Conservation (phyloP, 164 flowering plant genomes). For the Piper longum region DNA sequence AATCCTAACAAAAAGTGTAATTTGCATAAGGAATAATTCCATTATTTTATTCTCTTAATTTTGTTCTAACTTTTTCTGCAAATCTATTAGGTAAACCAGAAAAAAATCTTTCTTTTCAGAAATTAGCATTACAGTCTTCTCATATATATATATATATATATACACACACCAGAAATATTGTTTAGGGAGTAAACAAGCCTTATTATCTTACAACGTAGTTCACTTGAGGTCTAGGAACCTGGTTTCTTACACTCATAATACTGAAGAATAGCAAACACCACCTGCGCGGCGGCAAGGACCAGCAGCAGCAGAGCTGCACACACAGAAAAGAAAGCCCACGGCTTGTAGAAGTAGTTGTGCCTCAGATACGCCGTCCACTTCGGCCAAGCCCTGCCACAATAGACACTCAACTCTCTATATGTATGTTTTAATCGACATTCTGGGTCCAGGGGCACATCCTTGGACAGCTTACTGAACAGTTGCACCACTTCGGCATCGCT, state of each 20-base stretch:
- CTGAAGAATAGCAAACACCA: neutral
- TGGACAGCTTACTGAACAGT: conserved; percentile 7
- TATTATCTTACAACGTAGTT: no score
- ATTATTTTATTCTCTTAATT: no score
- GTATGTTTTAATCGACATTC: neutral
- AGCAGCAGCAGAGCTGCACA: neutral
- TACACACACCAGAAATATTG: no score
- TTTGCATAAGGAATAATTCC: no score
- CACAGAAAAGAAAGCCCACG: neutral
- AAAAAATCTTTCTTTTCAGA: no score
- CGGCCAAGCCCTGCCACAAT: conserved; percentile 2
- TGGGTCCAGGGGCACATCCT: conserved; percentile 4
- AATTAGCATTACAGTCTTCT: no score
- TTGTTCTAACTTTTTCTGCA: no score
- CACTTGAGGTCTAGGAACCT: no score
- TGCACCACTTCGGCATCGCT: conserved; percentile 7
- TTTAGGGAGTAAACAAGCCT: no score
- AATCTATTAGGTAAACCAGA: no score
- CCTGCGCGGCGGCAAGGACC: neutral
- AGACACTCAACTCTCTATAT: neutral
- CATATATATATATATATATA: no score
- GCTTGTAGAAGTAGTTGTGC: neutral
- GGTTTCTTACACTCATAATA: neutral
- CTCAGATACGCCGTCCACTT: conserved; percentile 2
- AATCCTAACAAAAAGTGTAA: no score